A percentile compares a stretch with the other conserved stretches of the same genome.
phyloP scores from a whole-genome alignment of 2,329 filamentous ascomycete genomes.

The Magnaporthiopsis poae region DNA sequence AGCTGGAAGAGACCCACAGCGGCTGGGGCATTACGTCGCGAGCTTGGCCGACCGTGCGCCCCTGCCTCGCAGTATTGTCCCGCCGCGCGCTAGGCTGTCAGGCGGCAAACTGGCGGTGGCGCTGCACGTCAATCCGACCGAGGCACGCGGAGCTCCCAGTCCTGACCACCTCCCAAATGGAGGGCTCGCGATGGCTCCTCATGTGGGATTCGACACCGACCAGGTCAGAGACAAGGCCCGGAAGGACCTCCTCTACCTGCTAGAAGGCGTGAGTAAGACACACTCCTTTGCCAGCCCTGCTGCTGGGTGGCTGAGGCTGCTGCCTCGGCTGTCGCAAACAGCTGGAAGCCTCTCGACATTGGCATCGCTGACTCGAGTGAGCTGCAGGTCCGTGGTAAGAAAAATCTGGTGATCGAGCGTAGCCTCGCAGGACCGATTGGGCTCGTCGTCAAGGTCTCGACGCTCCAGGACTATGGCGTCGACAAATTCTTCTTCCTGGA shows the following conservation, averaged over 20 bases:
- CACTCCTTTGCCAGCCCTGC: background rate
- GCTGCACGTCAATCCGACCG: background rate
- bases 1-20: background rate
- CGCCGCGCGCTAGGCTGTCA: background rate
- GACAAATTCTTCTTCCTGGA: conserved; percentile 96
- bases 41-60: background rate
- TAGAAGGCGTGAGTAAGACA: conserved; percentile 75
- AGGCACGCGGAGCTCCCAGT: background rate
- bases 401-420: conserved; percentile 90
- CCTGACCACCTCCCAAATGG: conserved; percentile 26
- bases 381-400: conserved; percentile 85
- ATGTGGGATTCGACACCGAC: conserved; percentile 61
- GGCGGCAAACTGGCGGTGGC: background rate
- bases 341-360: background rate
- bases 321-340: background rate
- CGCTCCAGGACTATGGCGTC: conserved; percentile 91
- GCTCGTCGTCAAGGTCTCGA: conserved; percentile 87
- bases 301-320: background rate
- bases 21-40: background rate
- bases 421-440: conserved; percentile 81
- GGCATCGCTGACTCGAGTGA: background rate
- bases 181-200: conserved; percentile 58
- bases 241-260: conserved; percentile 78
- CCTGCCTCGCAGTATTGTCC: background rate
- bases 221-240: conserved; percentile 73